These are phyloP conservation scores for Loxodes magnus DNA, from an alignment of 73 alveolate species.

Conservation along the genomic window DNA sequence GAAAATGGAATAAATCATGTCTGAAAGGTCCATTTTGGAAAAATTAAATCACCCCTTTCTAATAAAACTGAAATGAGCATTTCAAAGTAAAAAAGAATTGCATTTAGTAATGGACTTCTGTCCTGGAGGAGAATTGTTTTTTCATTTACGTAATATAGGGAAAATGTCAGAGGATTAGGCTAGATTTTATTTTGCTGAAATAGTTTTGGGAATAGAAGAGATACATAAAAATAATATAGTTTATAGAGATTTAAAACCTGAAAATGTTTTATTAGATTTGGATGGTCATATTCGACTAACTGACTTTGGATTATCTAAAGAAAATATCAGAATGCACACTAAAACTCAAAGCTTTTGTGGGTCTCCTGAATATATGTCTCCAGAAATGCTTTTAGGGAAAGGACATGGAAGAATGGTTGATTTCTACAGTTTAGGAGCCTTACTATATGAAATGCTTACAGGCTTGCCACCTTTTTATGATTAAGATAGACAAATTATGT, in stretches of 20 bases:
- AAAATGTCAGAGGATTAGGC: conserved; percentile 62
- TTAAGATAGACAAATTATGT: conserved; percentile 48
- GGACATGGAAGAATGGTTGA: conserved; percentile 74
- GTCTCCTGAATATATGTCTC: conserved; percentile 83
- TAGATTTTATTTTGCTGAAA: conserved; percentile 75
- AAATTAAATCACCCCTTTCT: no score
- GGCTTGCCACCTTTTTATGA: conserved; percentile 83
- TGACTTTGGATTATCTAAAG: conserved; percentile 90
- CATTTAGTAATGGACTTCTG: conserved; percentile 79
- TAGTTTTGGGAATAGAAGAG: conserved; percentile 72
- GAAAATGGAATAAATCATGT: no score
- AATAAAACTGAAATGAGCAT: no score
- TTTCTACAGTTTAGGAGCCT: conserved; percentile 79
- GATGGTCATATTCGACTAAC: conserved; percentile 86
- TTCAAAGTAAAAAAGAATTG: conserved; percentile 69
- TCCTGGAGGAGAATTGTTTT: conserved; percentile 81
- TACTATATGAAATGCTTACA: conserved; percentile 79
- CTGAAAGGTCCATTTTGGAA: no score
- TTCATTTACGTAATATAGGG: conserved; percentile 30
- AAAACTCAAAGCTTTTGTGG: conserved; percentile 79
- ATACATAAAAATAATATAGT: conserved; percentile 69
- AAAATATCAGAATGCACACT: conserved; percentile 49
- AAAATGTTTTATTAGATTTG: conserved; percentile 73
- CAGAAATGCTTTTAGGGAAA: conserved; percentile 60
- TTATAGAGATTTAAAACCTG: conserved; percentile 90